phyloP scores from a whole-genome alignment of 257 asterid genomes.

The Solanum pinnatisectum region DNA sequence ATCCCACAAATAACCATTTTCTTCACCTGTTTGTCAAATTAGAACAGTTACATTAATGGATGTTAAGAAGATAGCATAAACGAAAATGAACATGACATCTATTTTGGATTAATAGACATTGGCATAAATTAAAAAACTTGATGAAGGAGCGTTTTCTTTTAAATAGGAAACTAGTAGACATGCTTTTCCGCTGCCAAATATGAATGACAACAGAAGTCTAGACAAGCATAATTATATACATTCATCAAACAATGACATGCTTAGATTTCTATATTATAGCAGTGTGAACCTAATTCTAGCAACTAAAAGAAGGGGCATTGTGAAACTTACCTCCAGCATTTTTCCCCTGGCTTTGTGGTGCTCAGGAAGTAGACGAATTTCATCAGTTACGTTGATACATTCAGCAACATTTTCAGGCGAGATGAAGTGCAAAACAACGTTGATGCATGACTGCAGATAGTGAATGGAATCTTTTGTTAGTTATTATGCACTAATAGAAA shows the following conservation, averaged over 20 bases:
- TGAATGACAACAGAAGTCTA: background rate
- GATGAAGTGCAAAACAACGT: conserved; percentile 71
- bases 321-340: conserved; percentile 53
- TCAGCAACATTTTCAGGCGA: conserved; percentile 86
- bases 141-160: background rate
- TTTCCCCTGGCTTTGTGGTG: conserved; percentile 70
- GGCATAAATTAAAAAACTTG: background rate
- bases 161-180: background rate
- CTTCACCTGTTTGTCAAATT: conserved; percentile 50
- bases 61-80: background rate
- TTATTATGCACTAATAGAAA: background rate
- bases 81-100: background rate
- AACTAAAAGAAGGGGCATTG: background rate
- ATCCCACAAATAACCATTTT: conserved; percentile 68
- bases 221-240: background rate
- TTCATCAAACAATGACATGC: background rate
- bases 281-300: background rate
- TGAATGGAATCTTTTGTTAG: background rate
- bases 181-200: background rate
- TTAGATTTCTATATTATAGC: background rate
- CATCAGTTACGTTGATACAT: conserved; percentile 66
- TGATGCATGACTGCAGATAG: conserved; percentile 67
- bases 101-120: background rate
- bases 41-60: background rate
- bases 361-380: conserved; percentile 73